Conservation (phyloP, 306 rosid genomes). For the Trifolium pratense region DNA sequence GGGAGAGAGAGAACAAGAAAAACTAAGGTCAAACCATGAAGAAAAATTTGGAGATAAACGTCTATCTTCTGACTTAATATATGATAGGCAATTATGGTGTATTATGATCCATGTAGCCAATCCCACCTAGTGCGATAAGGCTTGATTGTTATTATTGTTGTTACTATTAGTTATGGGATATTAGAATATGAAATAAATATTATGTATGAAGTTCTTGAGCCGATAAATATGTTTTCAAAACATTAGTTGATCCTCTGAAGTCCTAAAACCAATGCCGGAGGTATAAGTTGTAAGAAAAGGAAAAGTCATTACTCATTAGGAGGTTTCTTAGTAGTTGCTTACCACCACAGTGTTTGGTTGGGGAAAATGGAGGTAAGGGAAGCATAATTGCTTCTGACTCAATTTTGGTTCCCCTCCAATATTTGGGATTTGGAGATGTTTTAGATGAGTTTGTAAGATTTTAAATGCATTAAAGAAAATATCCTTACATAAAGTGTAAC, state of each 20-base stretch:
- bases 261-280: background rate
- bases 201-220: background rate
- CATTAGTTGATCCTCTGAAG: background rate
- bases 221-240: background rate
- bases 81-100: background rate
- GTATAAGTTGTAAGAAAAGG: constrained; percentile 8
- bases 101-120: background rate
- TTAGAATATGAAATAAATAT: constrained; percentile 2
- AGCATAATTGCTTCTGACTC: background rate
- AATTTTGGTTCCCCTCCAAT: background rate
- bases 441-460: background rate
- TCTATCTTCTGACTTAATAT: background rate
- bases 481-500: background rate
- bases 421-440: background rate
- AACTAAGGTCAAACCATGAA: constrained; percentile 5
- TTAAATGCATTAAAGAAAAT: background rate
- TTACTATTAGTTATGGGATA: constrained; percentile 3
- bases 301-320: background rate
- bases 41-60: background rate
- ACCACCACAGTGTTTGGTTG: background rate
- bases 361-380: background rate
- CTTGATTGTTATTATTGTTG: background rate
- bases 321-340: background rate
- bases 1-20: background rate
- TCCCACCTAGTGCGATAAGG: constrained; percentile 1